These are phyloP conservation scores for Aegilops speltoides DNA, from an alignment of 176 grass and related monocot genomes.

Conservation along the genomic window DNA sequence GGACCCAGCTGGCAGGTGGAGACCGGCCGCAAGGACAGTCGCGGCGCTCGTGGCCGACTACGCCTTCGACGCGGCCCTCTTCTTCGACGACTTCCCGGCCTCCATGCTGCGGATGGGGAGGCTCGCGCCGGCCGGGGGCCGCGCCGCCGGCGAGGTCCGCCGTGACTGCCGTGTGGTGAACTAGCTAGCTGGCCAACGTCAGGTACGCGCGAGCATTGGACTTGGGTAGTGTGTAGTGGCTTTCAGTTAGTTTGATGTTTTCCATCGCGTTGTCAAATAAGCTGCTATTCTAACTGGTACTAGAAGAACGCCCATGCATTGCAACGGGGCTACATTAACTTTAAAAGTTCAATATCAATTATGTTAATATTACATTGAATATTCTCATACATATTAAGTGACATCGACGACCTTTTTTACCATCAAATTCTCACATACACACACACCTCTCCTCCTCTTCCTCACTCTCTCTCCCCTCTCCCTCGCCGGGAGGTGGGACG, in stretches of 20 bases:
- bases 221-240: not conserved
- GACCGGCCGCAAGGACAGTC: conserved; percentile 73
- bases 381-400: too few species aligned
- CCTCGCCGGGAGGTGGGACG: too few species aligned
- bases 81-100: conserved; percentile 72
- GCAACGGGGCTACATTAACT: too few species aligned
- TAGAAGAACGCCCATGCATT: too few species aligned
- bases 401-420: too few species aligned
- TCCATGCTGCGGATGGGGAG: conserved; percentile 80
- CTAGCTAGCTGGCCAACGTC: not conserved
- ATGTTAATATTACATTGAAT: too few species aligned
- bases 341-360: too few species aligned
- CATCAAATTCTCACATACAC: too few species aligned
- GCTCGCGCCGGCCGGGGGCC: conserved; percentile 30
- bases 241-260: not conserved
- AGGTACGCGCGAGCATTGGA: not conserved
- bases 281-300: not conserved
- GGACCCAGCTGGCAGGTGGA: conserved; percentile 81
- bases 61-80: conserved; percentile 54
- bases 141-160: conserved; percentile 44
- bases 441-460: too few species aligned
- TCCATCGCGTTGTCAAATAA: not conserved
- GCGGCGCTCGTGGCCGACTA: conserved; percentile 56
- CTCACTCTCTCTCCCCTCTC: too few species aligned
- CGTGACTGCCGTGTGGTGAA: conserved; percentile 60